Percentiles rank a stretch among this genome's conserved stretches.
phyloP scores from a whole-genome alignment of 2,329 filamentous ascomycete genomes.

The Aspergillus pseudonomiae region DNA sequence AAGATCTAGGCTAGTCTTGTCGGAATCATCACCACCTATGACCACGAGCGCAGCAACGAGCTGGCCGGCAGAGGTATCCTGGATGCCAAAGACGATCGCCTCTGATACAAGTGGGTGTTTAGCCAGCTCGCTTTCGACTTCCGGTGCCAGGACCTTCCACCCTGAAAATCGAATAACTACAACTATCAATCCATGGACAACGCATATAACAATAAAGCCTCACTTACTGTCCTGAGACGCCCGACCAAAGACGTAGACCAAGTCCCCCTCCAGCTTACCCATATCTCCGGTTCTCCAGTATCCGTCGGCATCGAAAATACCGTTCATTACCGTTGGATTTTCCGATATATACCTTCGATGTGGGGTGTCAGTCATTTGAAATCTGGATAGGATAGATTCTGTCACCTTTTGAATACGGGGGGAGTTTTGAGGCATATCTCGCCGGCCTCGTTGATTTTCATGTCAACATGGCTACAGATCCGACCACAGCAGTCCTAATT shows the following conservation, averaged over 20 bases:
- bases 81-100: background rate
- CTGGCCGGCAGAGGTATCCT: background rate
- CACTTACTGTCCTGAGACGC: background rate
- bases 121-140: background rate
- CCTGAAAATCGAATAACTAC: background rate
- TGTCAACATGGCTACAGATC: background rate
- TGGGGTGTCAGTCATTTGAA: background rate
- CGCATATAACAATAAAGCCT: background rate
- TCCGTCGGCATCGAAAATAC: background rate
- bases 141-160: background rate
- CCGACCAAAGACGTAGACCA: background rate
- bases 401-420: background rate
- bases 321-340: background rate
- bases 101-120: background rate
- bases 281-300: background rate
- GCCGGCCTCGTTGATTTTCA: background rate
- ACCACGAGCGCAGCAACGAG: background rate
- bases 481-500: background rate
- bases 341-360: background rate
- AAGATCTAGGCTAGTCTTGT: background rate
- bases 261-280: background rate
- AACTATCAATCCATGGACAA: background rate
- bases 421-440: background rate
- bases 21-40: background rate
- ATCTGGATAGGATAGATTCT: rapidly evolving